Percentiles rank a stretch among this genome's conserved stretches.
phyloP scores from a whole-genome alignment of 1,284 basidiomycete genomes.

The Ustilago vetiveriae region DNA sequence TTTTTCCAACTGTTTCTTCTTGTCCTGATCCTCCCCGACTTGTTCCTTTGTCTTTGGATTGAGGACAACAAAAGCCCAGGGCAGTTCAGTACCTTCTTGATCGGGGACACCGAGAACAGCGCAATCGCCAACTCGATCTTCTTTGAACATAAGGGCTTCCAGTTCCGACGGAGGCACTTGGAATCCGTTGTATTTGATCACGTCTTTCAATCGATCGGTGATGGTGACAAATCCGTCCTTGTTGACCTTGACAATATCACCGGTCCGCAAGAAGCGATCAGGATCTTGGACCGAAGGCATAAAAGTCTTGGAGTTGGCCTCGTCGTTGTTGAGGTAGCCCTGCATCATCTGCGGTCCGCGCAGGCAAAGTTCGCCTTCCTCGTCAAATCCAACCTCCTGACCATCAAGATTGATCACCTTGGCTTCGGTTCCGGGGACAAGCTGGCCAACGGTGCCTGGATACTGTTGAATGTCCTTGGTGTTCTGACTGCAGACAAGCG shows the following conservation, averaged over 20 bases:
- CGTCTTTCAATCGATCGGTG: conserved; percentile 63
- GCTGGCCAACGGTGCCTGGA: conserved; percentile 53
- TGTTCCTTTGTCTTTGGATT: conserved; percentile 19
- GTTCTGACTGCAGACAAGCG: conserved; percentile 62
- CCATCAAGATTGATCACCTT: conserved; percentile 50
- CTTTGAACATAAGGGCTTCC: conserved; percentile 54
- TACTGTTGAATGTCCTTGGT: conserved; percentile 45
- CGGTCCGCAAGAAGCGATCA: conserved; percentile 55
- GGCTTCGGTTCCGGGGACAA: conserved; percentile 60
- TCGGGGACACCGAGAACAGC: conserved; percentile 55
- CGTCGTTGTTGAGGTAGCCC: conserved; percentile 63
- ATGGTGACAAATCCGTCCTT: conserved; percentile 59
- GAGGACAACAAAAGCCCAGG: conserved; percentile 57
- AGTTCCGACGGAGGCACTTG: conserved; percentile 65
- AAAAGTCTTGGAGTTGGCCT: conserved; percentile 58
- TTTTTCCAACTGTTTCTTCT: conserved; percentile 30
- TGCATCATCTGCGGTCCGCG: conserved; percentile 65
- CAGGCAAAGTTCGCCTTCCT: conserved; percentile 61
- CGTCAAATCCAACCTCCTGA: conserved; percentile 47
- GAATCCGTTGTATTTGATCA: conserved; percentile 66
- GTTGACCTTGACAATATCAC: conserved; percentile 62
- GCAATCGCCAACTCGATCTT: conserved; percentile 47
- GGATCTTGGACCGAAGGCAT: conserved; percentile 21
- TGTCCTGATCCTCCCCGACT: conserved; percentile 21
- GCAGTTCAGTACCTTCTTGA: conserved; percentile 50